Conservation (phyloP, 345 rosid species). For the Pistacia integerrima region DNA sequence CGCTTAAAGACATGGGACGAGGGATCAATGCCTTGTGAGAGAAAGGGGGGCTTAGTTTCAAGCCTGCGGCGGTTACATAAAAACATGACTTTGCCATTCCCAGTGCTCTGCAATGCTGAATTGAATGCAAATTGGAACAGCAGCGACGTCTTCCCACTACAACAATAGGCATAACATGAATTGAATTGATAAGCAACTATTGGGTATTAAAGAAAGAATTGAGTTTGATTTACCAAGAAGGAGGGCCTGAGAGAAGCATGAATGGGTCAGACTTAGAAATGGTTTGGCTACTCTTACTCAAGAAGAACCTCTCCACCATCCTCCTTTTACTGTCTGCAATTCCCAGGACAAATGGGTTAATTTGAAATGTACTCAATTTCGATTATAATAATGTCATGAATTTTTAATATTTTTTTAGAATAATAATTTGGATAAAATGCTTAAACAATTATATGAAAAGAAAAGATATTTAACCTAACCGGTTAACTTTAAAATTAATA, state of each 20-base stretch:
- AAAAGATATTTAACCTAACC: no score
- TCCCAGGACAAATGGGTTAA: no score
- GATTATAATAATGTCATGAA: no score
- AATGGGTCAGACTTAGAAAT: constrained; percentile 27
- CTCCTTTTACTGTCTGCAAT: neutral
- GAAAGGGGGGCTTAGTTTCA: constrained; percentile 68
- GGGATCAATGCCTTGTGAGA: constrained; percentile 72
- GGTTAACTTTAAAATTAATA: no score
- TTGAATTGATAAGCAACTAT: neutral
- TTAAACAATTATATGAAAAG: no score
- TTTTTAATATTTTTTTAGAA: no score
- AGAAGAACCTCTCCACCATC: constrained; percentile 60
- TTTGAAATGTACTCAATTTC: no score
- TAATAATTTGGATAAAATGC: no score
- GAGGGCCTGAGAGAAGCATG: constrained; percentile 76
- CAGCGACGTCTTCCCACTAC: constrained; percentile 87
- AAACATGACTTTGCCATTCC: constrained; percentile 53
- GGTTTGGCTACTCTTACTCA: constrained; percentile 10
- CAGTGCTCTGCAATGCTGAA: constrained; percentile 27
- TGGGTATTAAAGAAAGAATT: neutral
- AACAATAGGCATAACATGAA: neutral
- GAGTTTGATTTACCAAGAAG: constrained; percentile 43
- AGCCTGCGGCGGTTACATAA: constrained; percentile 65
- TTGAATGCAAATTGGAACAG: constrained; percentile 80
- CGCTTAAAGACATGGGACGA: constrained; percentile 60